Evolutionary conservation across 805 yeast genomes (phyloP), one percentile per base, ranked within the genome.

Genomic region (Starmerella potacharoeniae): DNA sequence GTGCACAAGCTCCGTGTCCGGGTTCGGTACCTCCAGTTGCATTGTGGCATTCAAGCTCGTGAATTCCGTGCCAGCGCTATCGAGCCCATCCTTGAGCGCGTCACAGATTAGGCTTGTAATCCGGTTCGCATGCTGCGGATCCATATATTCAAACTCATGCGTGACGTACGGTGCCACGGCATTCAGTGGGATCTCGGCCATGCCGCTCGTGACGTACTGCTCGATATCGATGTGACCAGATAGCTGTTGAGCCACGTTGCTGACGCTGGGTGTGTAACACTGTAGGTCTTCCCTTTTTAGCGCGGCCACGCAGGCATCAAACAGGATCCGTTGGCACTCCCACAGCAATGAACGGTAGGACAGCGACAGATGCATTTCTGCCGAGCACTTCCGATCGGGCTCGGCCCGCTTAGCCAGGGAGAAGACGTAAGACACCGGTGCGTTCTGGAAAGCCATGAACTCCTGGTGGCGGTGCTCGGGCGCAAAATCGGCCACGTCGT

Each of bases 391-490:
- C 45, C 6, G 65, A 55, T 6, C 56, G 45, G 29, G 53, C 43
- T 22, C 39, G 8, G 43, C 31, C n/a, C 49, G 17, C 41, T 48
- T 52, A 1, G 46, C 44, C 13, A 55, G 37, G 4, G 75, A 73
- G 68, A 78, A 86, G 55, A 83, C 79, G 48, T 75, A 77, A 3
- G 79, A 76, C 0, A 81, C 80, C 0, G 88, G 84, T 58, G 85
- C 90, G n/a, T 83, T 89, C 6, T 78, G 78, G 63, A 77, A 80
- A 0, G 86, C 83, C 22, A 84, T 68, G 14, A 37, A 34, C n/a
- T 36, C 49, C 62, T 57, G 43, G 58, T 58, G 55, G 5, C 60
- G 55, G n/a, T 57, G 53, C 37, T 46, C 52, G 3, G 58, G 49
- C 0, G 54, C 60, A 13, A 67, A 44, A 3, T 39, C 46, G 47